Conservation (phyloP, 352 stramenopile genomes). For the Phytophthora quininea region DNA sequence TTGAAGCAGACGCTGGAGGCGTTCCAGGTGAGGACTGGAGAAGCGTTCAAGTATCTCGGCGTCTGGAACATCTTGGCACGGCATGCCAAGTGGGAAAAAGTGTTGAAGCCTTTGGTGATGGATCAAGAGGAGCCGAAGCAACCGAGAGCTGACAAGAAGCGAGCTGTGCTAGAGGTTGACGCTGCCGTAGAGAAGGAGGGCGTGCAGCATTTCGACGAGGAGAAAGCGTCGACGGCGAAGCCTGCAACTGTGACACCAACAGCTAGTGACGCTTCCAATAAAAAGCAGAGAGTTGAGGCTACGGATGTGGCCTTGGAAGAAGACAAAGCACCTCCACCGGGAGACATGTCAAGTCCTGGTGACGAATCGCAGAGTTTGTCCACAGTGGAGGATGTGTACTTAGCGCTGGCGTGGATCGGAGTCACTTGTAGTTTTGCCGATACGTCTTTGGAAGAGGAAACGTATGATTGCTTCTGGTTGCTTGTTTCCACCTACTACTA, state of each 20-base stretch:
- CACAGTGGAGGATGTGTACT: neutral
- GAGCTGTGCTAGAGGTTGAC: neutral
- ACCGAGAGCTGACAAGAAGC: neutral
- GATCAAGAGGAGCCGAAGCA: neutral
- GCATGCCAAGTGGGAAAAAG: slow-evolving; percentile 11
- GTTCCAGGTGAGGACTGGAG: slow-evolving; percentile 4
- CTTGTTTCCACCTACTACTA: slow-evolving; percentile 16
- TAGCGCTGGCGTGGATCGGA: slow-evolving; percentile 17
- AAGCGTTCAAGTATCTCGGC: slow-evolving; percentile 6
- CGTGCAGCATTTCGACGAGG: neutral
- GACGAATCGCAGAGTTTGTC: neutral
- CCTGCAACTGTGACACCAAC: no score
- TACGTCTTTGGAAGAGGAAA: slow-evolving; percentile 4
- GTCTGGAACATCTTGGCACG: slow-evolving; percentile 13
- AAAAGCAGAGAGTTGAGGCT: no score
- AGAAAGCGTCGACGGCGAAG: no score
- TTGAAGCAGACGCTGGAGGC: slow-evolving; percentile 2
- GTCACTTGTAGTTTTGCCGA: slow-evolving; percentile 15
- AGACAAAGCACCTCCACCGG: no score
- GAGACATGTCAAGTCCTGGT: no score
- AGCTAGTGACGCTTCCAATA: no score
- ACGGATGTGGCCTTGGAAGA: no score
- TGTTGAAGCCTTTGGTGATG: slow-evolving; percentile 12
- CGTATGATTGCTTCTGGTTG: slow-evolving; percentile 18
- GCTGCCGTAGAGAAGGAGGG: neutral